These are phyloP conservation scores for Kondoa subrosea DNA, from an alignment of 768 basidiomycete genomes.

Conservation along the genomic window DNA sequence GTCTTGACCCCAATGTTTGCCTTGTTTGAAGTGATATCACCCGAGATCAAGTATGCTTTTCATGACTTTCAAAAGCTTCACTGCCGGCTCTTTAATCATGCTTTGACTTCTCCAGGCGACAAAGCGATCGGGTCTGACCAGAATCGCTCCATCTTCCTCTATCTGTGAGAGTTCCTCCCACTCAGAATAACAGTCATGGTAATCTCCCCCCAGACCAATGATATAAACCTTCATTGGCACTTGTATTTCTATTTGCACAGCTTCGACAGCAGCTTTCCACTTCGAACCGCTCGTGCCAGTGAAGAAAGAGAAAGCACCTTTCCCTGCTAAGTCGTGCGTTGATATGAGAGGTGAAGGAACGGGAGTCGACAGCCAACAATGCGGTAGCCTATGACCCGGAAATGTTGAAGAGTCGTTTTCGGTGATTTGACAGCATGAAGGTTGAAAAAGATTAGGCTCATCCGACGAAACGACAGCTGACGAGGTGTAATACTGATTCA, in stretches of 20 bases:
- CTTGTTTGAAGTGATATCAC: too few species aligned
- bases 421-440: neutral
- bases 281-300: neutral
- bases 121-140: neutral
- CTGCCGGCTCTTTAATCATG: too few species aligned
- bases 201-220: neutral
- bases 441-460: neutral
- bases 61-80: too few species aligned
- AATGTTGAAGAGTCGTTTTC: neutral
- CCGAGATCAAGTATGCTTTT: too few species aligned
- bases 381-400: neutral
- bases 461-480: neutral
- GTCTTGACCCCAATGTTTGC: too few species aligned
- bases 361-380: neutral
- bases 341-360: neutral
- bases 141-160: neutral
- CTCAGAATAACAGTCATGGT: neutral
- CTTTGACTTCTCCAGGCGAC: too few species aligned
- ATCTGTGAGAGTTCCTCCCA: neutral
- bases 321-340: neutral
- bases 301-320: neutral
- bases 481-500: neutral
- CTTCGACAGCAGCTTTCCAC: neutral
- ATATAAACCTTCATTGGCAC: neutral
- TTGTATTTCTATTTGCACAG: neutral